These are phyloP conservation scores for Leishmania martiniquensis DNA, from an alignment of 208 protist genomes.

Conservation along the genomic window DNA sequence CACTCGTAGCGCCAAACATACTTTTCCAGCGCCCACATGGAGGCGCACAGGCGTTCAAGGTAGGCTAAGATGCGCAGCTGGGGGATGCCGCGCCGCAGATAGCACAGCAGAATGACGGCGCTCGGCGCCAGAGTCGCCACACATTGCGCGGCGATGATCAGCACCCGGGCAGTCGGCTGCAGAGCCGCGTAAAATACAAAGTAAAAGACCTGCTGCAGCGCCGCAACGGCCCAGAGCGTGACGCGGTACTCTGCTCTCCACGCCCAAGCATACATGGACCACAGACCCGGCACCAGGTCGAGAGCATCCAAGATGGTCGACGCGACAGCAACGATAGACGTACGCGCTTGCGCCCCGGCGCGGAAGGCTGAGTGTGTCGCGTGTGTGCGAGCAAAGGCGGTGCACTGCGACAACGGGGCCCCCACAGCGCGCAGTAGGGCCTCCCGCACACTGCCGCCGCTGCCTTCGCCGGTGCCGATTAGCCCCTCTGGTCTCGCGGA, in stretches of 20 bases:
- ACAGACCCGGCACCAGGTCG: slow-evolving; percentile 74
- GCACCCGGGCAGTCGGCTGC: slow-evolving; percentile 1
- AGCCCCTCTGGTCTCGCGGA: background rate
- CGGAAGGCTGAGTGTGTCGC: slow-evolving; percentile 25
- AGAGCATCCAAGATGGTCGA: slow-evolving; percentile 40
- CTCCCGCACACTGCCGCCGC: background rate
- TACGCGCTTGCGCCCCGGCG: slow-evolving; percentile 37
- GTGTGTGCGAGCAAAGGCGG: background rate
- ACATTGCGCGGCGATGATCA: background rate
- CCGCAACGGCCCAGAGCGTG: slow-evolving; percentile 26
- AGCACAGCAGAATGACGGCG: background rate
- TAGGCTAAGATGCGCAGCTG: slow-evolving; percentile 8
- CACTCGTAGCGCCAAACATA: slow-evolving; percentile 41
- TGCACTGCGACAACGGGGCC: slow-evolving; percentile 3
- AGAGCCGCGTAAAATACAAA: slow-evolving; percentile 4
- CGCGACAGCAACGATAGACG: slow-evolving; percentile 22
- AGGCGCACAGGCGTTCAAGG: slow-evolving; percentile 3
- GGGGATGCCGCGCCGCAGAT: background rate
- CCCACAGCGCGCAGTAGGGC: background rate
- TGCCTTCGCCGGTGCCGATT: background rate
- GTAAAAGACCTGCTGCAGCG: background rate
- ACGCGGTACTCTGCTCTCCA: slow-evolving; percentile 53
- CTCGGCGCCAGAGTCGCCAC: background rate
- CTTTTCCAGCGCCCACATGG: slow-evolving; percentile 24
- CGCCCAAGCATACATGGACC: slow-evolving; percentile 42